Conservation (phyloP, 208 protist species). For the Trypanosoma conorhini region DNA sequence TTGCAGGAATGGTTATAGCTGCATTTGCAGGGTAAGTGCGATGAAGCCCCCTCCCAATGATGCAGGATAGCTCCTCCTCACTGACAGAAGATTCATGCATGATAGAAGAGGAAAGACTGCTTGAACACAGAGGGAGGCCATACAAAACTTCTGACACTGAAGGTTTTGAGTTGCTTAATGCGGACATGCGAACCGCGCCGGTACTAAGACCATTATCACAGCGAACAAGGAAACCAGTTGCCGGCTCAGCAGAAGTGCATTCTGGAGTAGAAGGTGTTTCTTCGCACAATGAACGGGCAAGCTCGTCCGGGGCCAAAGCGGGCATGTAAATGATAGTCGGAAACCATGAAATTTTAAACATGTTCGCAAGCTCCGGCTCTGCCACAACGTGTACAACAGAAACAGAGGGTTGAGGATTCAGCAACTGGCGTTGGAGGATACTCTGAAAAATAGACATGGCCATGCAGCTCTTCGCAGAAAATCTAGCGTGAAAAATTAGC, state of each 20-base stretch:
- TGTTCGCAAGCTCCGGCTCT: constrained; percentile 75
- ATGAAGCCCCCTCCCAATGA: constrained; percentile 25
- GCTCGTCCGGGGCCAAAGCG: constrained; percentile 7
- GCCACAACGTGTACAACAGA: constrained; percentile 77
- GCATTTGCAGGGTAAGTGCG: constrained; percentile 39
- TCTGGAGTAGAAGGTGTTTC: background rate
- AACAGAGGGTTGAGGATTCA: constrained; percentile 71
- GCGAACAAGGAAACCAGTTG: background rate
- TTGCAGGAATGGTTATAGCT: constrained; percentile 36
- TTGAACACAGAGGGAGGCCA: constrained; percentile 8
- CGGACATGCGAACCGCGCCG: background rate
- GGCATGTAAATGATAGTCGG: constrained; percentile 85
- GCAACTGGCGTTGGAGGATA: constrained; percentile 49
- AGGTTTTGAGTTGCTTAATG: constrained; percentile 15
- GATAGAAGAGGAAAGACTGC: background rate
- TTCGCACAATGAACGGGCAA: background rate
- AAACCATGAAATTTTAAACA: constrained; percentile 81
- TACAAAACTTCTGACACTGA: constrained; percentile 20
- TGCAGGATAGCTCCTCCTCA: constrained; percentile 26
- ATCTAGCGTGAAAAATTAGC: constrained; percentile 85
- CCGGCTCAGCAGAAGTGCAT: background rate
- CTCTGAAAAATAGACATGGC: constrained; percentile 54
- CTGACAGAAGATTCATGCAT: background rate
- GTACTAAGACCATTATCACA: background rate
- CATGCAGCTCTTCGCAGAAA: constrained; percentile 65